Percentiles rank a stretch among this genome's conserved stretches.
These are phyloP conservation scores for Elaeis oleifera DNA, from an alignment of 202 grass and related monocot species.

Conservation along the genomic window DNA sequence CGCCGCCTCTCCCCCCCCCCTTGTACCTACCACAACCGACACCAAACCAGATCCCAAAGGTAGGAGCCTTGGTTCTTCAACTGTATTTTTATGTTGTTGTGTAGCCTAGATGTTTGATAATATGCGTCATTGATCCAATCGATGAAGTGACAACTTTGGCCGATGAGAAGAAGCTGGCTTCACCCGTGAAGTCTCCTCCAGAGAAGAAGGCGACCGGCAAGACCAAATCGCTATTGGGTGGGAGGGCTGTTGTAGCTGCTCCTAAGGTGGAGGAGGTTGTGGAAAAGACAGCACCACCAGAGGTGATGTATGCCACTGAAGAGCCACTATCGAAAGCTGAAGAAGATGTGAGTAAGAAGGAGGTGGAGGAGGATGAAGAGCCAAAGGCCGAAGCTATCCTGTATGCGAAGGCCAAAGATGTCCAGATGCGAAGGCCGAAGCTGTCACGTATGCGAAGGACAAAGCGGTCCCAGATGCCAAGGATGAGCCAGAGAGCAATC, in stretches of 20 bases:
- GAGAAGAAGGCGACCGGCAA: no score
- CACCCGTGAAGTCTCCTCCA: no score
- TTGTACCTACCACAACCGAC: background rate
- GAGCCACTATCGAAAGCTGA: background rate
- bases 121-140: background rate
- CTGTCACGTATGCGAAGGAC: background rate
- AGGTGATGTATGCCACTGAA: slow-evolving; percentile 2
- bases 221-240: no score
- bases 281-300: background rate
- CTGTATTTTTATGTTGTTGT: background rate
- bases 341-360: slow-evolving; percentile 1
- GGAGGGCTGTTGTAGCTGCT: background rate
- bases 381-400: slow-evolving; percentile 6
- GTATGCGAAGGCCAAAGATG: background rate
- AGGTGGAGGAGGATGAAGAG: slow-evolving; percentile 1
- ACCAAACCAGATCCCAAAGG: background rate
- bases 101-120: background rate
- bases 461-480: background rate
- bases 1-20: background rate
- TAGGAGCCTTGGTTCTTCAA: background rate
- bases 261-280: background rate
- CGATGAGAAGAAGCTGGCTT: no score
- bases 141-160: background rate
- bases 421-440: background rate
- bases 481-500: background rate